Conservation (phyloP, 2,329 filamentous ascomycete species). For the Diaporthe sp. region DNA sequence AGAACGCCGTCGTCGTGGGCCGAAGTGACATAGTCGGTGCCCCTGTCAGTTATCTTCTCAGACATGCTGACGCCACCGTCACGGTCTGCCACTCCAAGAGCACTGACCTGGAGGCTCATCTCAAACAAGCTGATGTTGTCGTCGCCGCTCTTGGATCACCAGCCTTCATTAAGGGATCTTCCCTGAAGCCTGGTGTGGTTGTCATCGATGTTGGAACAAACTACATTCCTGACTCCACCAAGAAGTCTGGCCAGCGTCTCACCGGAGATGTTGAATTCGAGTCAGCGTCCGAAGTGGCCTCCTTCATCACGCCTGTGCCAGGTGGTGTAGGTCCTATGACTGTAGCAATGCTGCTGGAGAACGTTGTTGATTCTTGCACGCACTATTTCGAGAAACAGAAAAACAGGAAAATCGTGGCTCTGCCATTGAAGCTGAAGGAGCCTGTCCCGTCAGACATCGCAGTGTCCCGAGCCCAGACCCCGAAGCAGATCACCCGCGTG, state of each 20-base stretch:
- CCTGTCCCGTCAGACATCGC: conserved; percentile 97
- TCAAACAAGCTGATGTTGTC: conserved; percentile 90
- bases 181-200: conserved; percentile 94
- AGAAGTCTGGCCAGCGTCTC: conserved; percentile 91
- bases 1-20: conserved; percentile 94
- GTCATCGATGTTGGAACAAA: conserved; percentile 99
- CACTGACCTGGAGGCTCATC: conserved; percentile 76
- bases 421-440: conserved; percentile 83
- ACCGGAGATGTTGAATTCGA: conserved; percentile 97
- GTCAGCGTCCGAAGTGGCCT: conserved; percentile 86
- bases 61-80: conserved; percentile 96
- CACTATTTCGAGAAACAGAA: conserved; percentile 87
- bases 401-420: conserved; percentile 81
- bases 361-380: conserved; percentile 89
- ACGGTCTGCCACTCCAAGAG: conserved; percentile 97
- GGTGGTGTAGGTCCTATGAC: conserved; percentile 99
- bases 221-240: conserved; percentile 89
- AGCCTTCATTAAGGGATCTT: conserved; percentile 92
- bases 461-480: conserved; percentile 88
- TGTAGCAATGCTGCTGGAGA: conserved; percentile 96
- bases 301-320: conserved; percentile 94
- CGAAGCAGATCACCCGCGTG: conserved; percentile 90
- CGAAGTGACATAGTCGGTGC: conserved; percentile 98
- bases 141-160: conserved; percentile 92
- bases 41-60: conserved; percentile 94